Evolutionary conservation across 2,329 filamentous ascomycete species (phyloP), one percentile per base, ranked within the genome.

Genomic region (Monilinia aucupariae): DNA sequence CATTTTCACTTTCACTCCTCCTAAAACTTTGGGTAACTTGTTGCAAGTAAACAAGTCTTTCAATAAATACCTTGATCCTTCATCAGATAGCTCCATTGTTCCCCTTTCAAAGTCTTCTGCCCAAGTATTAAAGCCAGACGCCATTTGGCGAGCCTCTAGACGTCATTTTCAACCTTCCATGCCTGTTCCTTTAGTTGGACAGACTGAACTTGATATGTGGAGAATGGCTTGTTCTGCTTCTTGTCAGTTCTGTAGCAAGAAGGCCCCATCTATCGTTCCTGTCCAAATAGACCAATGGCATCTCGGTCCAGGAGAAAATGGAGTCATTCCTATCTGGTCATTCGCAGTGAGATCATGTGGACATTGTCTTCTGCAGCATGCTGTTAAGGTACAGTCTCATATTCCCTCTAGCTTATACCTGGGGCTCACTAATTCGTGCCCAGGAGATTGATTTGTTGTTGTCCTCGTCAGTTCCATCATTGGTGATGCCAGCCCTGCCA

Each of bases 151-250:
- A 72, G 78, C 80, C 68, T 88, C 89, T 69, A 84, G 89, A 71
- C 85, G 85, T 69, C 76, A 78, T 25, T 86, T 84, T 73, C 83
- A 84, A 77, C 84, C 84, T 32, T 81, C 82, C 68, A 84, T 92
- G 78, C 90, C 90, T 53, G 80, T 81, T 62, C 90, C 90, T 34
- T 78, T 93, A 56, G 77, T 78, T 59, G 81, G 80, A 64, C 83
- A 82, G 72, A 83, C 83, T 49, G 90, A 94, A 74, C 78, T 90
- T 67, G 83, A 87, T 49, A 92, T 92, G 89, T 91, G 90, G 83
- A 83, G 82, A 70, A 77, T 94, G 58, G 79, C 85, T 43, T 86
- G 84, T 74, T 82, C 83, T 54, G 77, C 72, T 37, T 75, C 72
- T 61, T 96, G 91, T 74, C 86, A 92, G 71, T 84, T 86, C 68